A percentile compares a stretch with the other conserved stretches of the same genome.
phyloP scores from a whole-genome alignment of 176 grass and related monocot species.

The Neostapfia colusana region DNA sequence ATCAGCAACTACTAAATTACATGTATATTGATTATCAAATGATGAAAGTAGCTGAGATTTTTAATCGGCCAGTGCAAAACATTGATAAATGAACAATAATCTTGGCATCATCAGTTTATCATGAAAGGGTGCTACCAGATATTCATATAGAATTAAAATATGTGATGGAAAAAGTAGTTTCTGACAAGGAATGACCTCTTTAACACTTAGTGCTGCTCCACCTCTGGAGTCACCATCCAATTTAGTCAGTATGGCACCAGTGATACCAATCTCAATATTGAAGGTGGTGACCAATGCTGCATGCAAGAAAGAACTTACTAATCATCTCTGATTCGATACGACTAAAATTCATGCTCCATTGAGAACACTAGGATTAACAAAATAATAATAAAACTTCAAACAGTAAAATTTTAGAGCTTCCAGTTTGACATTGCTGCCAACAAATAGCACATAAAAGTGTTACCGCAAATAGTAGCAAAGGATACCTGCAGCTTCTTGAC shows the following conservation, averaged over 20 bases:
- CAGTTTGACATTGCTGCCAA: not conserved
- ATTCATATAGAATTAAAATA: not conserved
- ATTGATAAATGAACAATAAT: not conserved
- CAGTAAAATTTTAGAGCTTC: constrained; percentile 4
- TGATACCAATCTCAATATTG: constrained; percentile 96
- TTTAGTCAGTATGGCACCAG: constrained; percentile 94
- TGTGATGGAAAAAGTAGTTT: constrained; percentile 32
- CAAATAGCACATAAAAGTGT: not conserved
- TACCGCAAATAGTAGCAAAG: not conserved
- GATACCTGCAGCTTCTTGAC: constrained; percentile 96
- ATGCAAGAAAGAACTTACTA: constrained; percentile 21
- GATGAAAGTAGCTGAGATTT: not conserved
- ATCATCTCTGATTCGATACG: not conserved
- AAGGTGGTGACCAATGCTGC: constrained; percentile 90
- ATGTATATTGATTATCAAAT: not conserved
- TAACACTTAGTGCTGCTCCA: constrained; percentile 97
- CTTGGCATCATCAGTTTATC: not conserved
- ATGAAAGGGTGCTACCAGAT: not conserved
- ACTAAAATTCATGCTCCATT: constrained; percentile 9
- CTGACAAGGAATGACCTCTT: constrained; percentile 56
- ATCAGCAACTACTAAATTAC: constrained; percentile 11
- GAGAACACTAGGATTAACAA: not conserved
- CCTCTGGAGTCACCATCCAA: constrained; percentile 95
- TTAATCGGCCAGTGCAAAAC: not conserved
- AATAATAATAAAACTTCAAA: not conserved